These are phyloP conservation scores for Aspergillus costaricaensis DNA, from an alignment of 2,329 filamentous ascomycete genomes.

Conservation along the genomic window DNA sequence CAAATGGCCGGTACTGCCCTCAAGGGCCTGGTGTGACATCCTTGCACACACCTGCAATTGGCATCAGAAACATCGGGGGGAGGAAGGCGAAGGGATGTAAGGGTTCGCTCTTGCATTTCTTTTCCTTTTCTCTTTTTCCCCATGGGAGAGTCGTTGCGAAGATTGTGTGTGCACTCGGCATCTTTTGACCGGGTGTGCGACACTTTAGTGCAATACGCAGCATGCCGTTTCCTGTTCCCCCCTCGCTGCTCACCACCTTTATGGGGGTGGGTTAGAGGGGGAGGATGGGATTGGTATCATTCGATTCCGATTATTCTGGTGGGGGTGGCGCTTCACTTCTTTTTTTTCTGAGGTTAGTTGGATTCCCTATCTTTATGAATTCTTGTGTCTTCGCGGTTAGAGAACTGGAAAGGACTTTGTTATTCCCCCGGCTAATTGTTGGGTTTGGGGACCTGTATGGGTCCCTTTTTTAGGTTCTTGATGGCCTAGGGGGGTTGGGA, in stretches of 20 bases:
- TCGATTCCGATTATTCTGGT: conserved; percentile 93
- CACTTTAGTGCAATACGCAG: conserved; percentile 97
- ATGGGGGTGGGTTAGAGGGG: neutral
- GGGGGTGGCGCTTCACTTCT: conserved; percentile 70
- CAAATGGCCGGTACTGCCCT: conserved; percentile 63
- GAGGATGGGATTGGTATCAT: conserved; percentile 59
- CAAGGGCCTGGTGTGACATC: conserved; percentile 78
- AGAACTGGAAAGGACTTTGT: conserved; percentile 27
- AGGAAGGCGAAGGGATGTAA: conserved; percentile 23
- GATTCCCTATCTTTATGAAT: conserved; percentile 20
- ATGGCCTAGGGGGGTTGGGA: neutral
- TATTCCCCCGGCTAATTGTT: conserved; percentile 36
- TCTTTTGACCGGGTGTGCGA: conserved; percentile 38
- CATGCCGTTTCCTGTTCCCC: conserved; percentile 57
- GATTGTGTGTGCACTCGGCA: conserved; percentile 68
- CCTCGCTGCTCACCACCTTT: conserved; percentile 28
- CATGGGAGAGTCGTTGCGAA: conserved; percentile 93
- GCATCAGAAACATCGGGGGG: conserved; percentile 87
- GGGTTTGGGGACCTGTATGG: conserved; percentile 25
- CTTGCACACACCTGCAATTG: conserved; percentile 69
- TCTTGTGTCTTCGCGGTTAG: neutral
- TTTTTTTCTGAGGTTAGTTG: conserved; percentile 54
- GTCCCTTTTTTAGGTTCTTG: conserved; percentile 6
- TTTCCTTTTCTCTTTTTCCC: conserved; percentile 51
- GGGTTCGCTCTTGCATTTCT: conserved; percentile 27